Base-by-base conservation (phyloP, 1,284 basidiomycete species). In the Vanrija humicola region DNA sequence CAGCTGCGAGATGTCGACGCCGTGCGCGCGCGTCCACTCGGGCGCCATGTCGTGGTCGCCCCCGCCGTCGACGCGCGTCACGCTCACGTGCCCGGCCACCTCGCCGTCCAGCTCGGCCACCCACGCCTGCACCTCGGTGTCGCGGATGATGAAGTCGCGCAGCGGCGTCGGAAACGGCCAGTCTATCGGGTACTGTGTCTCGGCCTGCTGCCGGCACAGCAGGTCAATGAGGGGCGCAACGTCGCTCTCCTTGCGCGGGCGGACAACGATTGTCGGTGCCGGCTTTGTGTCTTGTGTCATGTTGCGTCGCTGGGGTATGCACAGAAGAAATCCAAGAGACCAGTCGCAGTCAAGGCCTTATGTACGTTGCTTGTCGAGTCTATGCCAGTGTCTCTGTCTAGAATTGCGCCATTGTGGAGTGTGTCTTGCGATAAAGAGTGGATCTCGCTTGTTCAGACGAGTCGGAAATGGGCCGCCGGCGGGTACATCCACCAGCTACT, bases 91-190 rank as follows among this genome's bases (percentile, higher is more conserved):
- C 3, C 47, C 52, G 23, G 43, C 29, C 1, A 53, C 8, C 29
- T 43, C 15, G 29, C 46, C 44, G 15, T 15, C 53, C 2, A 26
- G 18, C 38, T 50, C 53, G 23, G 53, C 53, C 15, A 54, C 47
- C 38, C 44, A 48, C 23, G 53, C 43, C 9, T 29, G 23, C 8
- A 21, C 9, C 40, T 53, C 52, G 29, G 28, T 28, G 8, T 40
- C 39, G 16, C 52, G 52, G 19, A 15, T 7, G 39, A 53, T 38
- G 26, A 53, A 53, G 2, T 34, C 25, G 8, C 38, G 52, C 14
- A 48, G 14, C 5, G 46, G 40, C 10, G 21, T 23, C 3, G 46
- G 40, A 0, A 53, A 29, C 16, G 52, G 52, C 52, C 52, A 53
- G 3, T 15, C 6, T n/a, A 48, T 10, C 8, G 52, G 52, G 29